Evolutionary conservation across 768 basidiomycete species (phyloP), one percentile per base, ranked within the genome.

Genomic region (Rhodotorula taiwanensis): DNA sequence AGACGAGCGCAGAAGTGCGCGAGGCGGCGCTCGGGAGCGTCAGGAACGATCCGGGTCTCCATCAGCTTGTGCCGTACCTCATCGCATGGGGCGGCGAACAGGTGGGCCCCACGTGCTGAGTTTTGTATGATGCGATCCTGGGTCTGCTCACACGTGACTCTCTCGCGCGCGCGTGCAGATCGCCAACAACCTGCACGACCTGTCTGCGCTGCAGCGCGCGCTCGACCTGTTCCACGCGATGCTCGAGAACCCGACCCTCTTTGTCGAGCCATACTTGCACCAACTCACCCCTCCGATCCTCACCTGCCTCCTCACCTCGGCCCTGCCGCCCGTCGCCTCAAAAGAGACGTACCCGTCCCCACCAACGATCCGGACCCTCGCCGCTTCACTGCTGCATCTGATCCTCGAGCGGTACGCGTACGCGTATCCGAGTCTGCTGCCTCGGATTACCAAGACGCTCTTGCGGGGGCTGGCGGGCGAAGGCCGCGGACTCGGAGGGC

Each of bases 261-360:
- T 97, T 74, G 84, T 97, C 28, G 95, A 99, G 76, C 95, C 94
- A 48, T 98, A 95, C 74, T 92, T 95, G 72, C 95, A 98, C 72
- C 94, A 98, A 86, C 81, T 98, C 21, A 82, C 98, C 1, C 93
- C 93, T 3, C 86, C 93, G 0, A 83, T 97, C 55, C 83, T 99
- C 36, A 95, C 94, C 9, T 86, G 86, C 60, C 83, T 99, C 51
- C 81, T 99, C 13, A 89, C 94, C 66, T 87, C 89, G 2, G 82
- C 86, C 23, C 83, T 98, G 6, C 89, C 89, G 0, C 80, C 82
- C 42, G 82, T 87, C 59, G 49, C 70, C n/a, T 47, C 39, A n/a
- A 33, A 30, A 45, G 52, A 62, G 39, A 48, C 58, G 44, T 58
- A 58, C 58, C 62, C 52, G 15, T 60, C 65, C 8, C 66, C 62